phyloP scores from a whole-genome alignment of 805 yeast genomes.

The Wickerhamiella allomyrinae region DNA sequence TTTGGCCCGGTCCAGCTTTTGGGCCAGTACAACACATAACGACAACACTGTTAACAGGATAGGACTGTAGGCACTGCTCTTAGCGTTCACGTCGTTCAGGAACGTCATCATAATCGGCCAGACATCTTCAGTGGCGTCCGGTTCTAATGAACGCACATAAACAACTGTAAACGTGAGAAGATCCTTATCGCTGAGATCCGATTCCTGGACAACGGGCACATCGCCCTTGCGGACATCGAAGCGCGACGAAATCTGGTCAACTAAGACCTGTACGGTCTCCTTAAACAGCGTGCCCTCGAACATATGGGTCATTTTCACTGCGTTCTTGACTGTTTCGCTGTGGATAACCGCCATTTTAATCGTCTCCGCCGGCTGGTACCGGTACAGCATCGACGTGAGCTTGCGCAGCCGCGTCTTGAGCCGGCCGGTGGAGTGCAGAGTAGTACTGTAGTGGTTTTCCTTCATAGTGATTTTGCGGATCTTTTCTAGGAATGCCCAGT shows the following conservation, averaged over 20 bases:
- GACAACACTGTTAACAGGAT: conserved; percentile 41
- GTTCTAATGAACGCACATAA: conserved; percentile 54
- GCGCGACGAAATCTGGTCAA: conserved; percentile 1
- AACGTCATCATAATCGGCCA: conserved; percentile 48
- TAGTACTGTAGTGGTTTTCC: conserved; percentile 9
- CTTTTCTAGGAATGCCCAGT: conserved; percentile 15
- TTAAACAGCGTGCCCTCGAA: conserved; percentile 15
- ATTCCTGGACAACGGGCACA: not conserved
- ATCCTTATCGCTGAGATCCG: not conserved
- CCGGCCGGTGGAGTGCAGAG: conserved; percentile 15
- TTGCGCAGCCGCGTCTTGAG: conserved; percentile 20
- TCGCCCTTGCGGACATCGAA: not conserved
- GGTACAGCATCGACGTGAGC: conserved; percentile 15
- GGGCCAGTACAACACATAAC: conserved; percentile 30
- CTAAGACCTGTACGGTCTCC: conserved; percentile 12
- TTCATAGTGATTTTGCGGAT: conserved; percentile 1
- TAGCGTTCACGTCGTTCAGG: conserved; percentile 41
- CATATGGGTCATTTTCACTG: conserved; percentile 16
- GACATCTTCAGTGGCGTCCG: conserved; percentile 67
- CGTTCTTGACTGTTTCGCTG: conserved; percentile 5
- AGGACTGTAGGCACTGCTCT: conserved; percentile 33
- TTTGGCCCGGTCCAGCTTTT: conserved; percentile 43
- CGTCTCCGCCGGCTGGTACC: conserved; percentile 12
- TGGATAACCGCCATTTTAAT: conserved; percentile 6
- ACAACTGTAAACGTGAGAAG: conserved; percentile 34